Base-by-base conservation (phyloP, 164 flowering plant species). In the Platanus orientalis region DNA sequence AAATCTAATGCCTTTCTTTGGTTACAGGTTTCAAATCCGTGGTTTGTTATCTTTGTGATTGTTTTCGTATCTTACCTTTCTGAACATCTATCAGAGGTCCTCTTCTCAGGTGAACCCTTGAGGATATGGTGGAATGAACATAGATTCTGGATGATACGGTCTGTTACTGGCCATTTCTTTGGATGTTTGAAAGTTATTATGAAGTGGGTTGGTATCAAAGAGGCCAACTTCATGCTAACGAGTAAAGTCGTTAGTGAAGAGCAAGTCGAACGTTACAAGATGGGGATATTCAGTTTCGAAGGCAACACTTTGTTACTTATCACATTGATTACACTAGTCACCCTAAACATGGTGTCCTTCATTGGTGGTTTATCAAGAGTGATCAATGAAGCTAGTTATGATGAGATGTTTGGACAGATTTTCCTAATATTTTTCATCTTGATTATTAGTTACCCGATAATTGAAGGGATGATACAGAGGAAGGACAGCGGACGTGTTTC, bases 321-420 rank as follows among this genome's bases (percentile, higher is more conserved):
- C 2, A 16, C 24, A 7, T 56, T 56, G 34, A 24, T 19, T n/a
- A 56, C 34, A 14, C 19, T 56, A 30, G 42, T 56, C 21, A 19
- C 34, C 9, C 19, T 32, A 7, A 56, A 56, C 40, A 56, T 17
- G 40, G 25, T 56, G 10, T 56, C 24, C 58, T 32, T 56, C 10
- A 32, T 17, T n/a, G 11, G 23, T 29, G 58, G 58, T 19, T 29
- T 56, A 32, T 42, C 4, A 32, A 56, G 58, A 32, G 34, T 29
- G 21, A 32, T 56, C 2, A 16, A 6, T 32, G 58, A 32, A 19
- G 34, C 21, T 17, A 56, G 25, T 30, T 56, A 56, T 20, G 42
- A 32, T 30, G 58, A 56, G 40, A 56, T 56, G 58, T 56, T 56
- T 56, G 58, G 42, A 20, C 58, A 56, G 12, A 12, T 56, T 30